phyloP scores from a whole-genome alignment of 192 early-diverging fungal genomes.

The Haplosporangium gracile region DNA sequence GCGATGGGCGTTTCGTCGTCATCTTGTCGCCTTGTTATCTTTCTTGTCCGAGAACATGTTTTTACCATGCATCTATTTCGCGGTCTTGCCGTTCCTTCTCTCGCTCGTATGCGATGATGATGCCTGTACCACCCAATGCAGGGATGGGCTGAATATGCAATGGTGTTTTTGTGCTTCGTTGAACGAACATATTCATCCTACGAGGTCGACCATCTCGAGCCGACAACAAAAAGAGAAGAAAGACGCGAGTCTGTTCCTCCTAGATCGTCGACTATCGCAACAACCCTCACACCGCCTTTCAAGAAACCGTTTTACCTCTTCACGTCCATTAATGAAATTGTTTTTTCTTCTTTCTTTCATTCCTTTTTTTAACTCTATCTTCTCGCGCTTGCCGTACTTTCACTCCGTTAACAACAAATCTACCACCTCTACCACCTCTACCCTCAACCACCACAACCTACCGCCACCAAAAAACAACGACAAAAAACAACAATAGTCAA shows the following conservation, averaged over 20 bases:
- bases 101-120: background rate
- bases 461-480: background rate
- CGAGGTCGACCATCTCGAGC: background rate
- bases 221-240: background rate
- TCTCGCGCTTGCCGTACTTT: background rate
- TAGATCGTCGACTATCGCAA: background rate
- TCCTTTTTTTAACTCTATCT: background rate
- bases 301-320: background rate
- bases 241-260: background rate
- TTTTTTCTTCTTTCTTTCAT: background rate
- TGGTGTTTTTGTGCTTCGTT: background rate
- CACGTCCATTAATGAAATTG: background rate
- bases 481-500: conserved; percentile 23
- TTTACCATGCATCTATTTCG: background rate
- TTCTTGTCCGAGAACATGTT: background rate
- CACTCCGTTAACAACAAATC: background rate
- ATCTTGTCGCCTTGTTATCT: background rate
- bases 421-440: too few species aligned
- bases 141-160: background rate
- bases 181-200: background rate
- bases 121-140: background rate
- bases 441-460: background rate
- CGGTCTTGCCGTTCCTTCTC: background rate
- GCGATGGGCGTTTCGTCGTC: background rate
- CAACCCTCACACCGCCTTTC: background rate